Evolutionary conservation across 2,329 filamentous ascomycete genomes (phyloP).

Genomic region (Aspergillus fumigatus): DNA sequence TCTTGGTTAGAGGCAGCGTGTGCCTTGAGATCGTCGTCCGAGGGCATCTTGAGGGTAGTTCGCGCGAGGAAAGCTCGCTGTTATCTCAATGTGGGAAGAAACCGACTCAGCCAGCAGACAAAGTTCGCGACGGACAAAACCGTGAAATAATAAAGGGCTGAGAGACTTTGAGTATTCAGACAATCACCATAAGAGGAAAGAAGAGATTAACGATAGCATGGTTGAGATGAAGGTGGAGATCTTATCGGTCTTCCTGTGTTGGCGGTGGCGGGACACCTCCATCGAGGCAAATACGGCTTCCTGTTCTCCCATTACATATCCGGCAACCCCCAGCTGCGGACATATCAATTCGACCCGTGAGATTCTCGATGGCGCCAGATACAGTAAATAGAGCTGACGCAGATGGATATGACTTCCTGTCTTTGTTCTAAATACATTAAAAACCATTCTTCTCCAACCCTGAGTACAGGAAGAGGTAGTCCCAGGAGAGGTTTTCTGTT

Average conservation of each 20-base stretch:
- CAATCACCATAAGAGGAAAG: not conserved
- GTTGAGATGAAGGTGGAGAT: not conserved
- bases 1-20: conserved; percentile 62
- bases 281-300: not conserved
- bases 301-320: too few relatives aligned
- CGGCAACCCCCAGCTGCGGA: not conserved
- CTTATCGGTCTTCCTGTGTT: not conserved
- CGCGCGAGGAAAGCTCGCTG: not conserved
- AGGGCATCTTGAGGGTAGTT: conserved; percentile 23
- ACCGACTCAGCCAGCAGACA: not conserved
- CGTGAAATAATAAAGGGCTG: not conserved
- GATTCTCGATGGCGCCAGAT: not conserved
- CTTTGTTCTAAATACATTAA: not conserved
- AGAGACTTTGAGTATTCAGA: not conserved
- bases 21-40: conserved; percentile 47
- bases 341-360: not conserved
- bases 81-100: not conserved
- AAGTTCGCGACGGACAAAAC: not conserved
- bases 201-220: not conserved
- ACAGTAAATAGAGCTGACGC: not conserved
- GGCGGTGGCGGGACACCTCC: conserved; percentile 3
- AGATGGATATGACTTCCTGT: not conserved
- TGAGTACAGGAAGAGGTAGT: not conserved
- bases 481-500: not conserved
- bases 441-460: not conserved